Conservation (phyloP, 768 basidiomycete genomes). For the Mycena polygramma region DNA sequence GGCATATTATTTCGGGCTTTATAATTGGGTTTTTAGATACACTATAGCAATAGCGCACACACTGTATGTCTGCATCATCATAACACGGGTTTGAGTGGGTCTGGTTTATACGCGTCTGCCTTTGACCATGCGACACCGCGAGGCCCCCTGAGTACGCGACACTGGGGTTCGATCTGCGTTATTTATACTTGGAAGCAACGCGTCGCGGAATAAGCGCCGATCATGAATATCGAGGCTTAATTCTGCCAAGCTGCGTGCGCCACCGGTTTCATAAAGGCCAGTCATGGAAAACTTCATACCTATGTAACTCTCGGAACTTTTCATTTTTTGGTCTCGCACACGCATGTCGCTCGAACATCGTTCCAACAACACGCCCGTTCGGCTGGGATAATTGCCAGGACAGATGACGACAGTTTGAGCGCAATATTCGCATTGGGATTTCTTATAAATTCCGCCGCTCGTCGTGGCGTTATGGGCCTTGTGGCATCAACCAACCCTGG, state of each 20-base stretch:
- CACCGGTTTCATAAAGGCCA: too few species aligned
- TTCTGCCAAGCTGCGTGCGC: neutral
- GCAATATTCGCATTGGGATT: neutral
- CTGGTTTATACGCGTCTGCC: conserved; percentile 3
- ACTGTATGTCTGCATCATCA: conserved; percentile 30
- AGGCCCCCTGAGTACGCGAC: neutral
- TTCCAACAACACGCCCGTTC: too few species aligned
- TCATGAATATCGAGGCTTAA: conserved; percentile 15
- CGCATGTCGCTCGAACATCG: too few species aligned
- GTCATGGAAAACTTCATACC: too few species aligned
- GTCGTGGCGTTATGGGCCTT: neutral
- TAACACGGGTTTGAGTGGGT: conserved; percentile 29
- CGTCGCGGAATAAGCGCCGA: conserved; percentile 8
- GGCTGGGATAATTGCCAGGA: too few species aligned
- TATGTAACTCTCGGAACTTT: too few species aligned
- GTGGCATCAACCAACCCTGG: conserved; percentile 3
- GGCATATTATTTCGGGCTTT: conserved; percentile 16
- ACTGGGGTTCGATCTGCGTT: neutral
- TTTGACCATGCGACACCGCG: neutral
- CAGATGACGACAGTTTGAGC: neutral
- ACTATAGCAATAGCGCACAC: conserved; percentile 32
- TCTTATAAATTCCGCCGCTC: neutral
- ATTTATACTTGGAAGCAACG: conserved; percentile 9
- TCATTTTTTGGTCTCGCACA: neutral
- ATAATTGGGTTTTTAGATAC: conserved; percentile 27